phyloP scores from a whole-genome alignment of 257 asterid species.

The Asclepias syriaca region DNA sequence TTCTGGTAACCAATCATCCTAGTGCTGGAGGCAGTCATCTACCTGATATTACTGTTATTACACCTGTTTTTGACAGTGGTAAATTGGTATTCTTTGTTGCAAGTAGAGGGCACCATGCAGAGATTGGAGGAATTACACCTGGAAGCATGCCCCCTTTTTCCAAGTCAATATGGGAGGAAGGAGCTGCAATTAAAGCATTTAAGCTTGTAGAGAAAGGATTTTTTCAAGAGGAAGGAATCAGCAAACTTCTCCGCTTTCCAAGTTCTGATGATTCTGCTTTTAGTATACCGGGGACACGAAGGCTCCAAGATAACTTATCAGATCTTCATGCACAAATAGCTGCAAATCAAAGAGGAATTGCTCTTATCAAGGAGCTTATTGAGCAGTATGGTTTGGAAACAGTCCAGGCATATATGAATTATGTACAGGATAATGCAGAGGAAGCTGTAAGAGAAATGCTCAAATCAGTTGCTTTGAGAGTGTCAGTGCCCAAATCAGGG shows the following conservation, averaged over 20 bases:
- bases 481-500: conserved; percentile 21
- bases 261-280: conserved; percentile 43
- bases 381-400: conserved; percentile 80
- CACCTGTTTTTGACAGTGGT: conserved; percentile 75
- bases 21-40: conserved; percentile 96
- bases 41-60: conserved; percentile 90
- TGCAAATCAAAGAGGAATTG: conserved; percentile 93
- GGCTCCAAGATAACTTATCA: conserved; percentile 90
- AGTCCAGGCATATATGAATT: conserved; percentile 88
- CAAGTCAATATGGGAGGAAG: conserved; percentile 92
- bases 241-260: conserved; percentile 60
- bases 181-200: conserved; percentile 95
- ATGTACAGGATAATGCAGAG: conserved; percentile 91
- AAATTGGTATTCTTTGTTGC: conserved; percentile 82
- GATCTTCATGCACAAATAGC: conserved; percentile 98
- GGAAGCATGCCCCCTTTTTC: conserved; percentile 99
- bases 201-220: conserved; percentile 82
- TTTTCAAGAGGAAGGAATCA: conserved; percentile 90
- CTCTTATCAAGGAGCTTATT: conserved; percentile 85
- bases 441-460: conserved; percentile 95
- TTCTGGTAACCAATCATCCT: conserved; percentile 90
- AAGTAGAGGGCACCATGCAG: conserved; percentile 97
- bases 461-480: conserved; percentile 62
- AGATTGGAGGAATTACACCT: conserved; percentile 96
- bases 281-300: conserved; percentile 76